Base-by-base conservation (phyloP, 202 grass and related monocot species). In the Musa balbisiana region DNA sequence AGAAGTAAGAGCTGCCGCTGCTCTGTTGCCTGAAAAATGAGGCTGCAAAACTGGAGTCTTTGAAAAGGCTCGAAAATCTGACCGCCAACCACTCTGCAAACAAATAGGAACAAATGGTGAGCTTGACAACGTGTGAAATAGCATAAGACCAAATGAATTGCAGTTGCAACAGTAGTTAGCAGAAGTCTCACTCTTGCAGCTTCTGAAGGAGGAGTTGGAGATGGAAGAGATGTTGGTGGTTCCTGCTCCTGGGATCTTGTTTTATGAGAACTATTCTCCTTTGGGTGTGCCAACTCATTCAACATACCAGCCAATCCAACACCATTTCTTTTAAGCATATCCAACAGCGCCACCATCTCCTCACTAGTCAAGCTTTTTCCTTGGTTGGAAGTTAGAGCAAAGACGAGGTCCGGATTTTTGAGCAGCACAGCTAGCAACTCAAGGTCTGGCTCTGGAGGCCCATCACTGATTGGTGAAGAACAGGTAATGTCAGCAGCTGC, bases 371-470 rank as follows among this genome's bases (percentile, higher is more conserved):
- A 56, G 21, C 53, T 83, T 33, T 76, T 83, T 13, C 75, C 82
- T 54, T 90, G 79, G 43, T 81, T 88, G 9, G 88, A 92, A 55
- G 95, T 94, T 71, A 99, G 69, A 64, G 95, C 95, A 85, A 99
- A 94, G 3, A 99, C 95, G 54, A 99, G 82, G 71, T 99, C 87
- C 0, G 95, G 95, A 79, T 99, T 99, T 78, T 90, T 94, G 33
- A 99, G 84, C 76, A 99, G 81, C 80, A 99, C 91, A 0, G 91
- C 85, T 53, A 99, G 91, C 75, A 99, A 84, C 82, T 94, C 95
- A 56, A 92, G 82, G 81, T 99, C 95, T 1, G 95, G 83, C 53
- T 86, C 85, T 49, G 80, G 15, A 53, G 52, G 25, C 67, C 62
- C 73, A 64, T 55, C 50, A 17, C 80, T 82, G 10, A 12, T 54